Base-by-base conservation (phyloP, 352 stramenopile genomes). In the Pythium aristosporum region DNA sequence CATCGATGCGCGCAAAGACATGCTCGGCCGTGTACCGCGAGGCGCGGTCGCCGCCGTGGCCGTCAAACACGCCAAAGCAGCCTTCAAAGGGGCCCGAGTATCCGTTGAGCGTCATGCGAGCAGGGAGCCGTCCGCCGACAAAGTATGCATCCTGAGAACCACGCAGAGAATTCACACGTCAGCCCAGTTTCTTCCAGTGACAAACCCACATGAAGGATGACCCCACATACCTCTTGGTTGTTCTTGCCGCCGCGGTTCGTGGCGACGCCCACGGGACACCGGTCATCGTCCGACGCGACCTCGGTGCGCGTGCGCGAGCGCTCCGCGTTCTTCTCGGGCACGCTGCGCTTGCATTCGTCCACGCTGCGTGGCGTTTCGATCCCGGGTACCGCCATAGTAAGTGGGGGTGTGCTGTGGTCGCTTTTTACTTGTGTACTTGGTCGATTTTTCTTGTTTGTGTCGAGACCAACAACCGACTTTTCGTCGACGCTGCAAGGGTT, bases 1-100 rank as follows among this genome's bases (percentile, higher is more conserved):
- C 76, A 13, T 83, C 65, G 42, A 94, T 91, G 34, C 81, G 77
- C 0, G 62, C 61, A 59, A 94, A 92, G 15, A 90, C 72, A 55
- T 87, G 75, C 65, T 95, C 80, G 32, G 82, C 86, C 30, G 79
- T 91, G 71, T 87, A 93, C 39, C 80, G 76, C 49, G 86, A 90
- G 48, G 86, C 86, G 58, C 84, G 82, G 65, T 92, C 85, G 48
- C 86, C 82, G 11, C 82, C 80, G 55, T 95, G 86, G 58, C 86
- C 86, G 54, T 95, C 86, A 61, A 95, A 95, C 30, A 95, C 74
- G 41, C 86, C 86, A 63, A 91, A 95, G 60, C 80, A 93, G 30
- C 84, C 86, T 50, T 74, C 74, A 18, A 78, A 79, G 0, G 71
- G 61, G 16, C 74, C 78, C 1, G 80, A 72, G 69, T 91, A 93